Percentiles rank a stretch among this genome's conserved stretches.
These are phyloP conservation scores for Pelargonium myrrhifolium DNA, from an alignment of 441 rosid species.

Conservation along the genomic window DNA sequence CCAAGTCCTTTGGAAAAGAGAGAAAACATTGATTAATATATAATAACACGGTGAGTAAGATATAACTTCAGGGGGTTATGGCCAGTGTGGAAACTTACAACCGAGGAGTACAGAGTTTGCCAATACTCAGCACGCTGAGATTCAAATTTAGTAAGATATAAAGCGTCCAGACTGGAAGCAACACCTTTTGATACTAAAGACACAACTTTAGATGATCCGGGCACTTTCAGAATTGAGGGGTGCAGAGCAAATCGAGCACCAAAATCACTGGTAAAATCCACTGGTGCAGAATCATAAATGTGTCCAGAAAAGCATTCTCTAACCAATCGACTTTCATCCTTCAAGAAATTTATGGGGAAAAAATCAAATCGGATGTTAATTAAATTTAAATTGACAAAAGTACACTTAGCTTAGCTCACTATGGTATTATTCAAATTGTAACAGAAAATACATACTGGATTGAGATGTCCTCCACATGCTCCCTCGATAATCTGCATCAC, in stretches of 20 bases:
- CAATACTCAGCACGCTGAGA: slow-evolving; percentile 83
- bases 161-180: slow-evolving; percentile 65
- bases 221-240: slow-evolving; percentile 53
- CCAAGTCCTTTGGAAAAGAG: slow-evolving; percentile 44
- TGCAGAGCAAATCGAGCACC: slow-evolving; percentile 62
- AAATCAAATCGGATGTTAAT: neutral
- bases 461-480: slow-evolving; percentile 51
- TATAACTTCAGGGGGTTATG: slow-evolving; percentile 8
- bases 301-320: slow-evolving; percentile 74
- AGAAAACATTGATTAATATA: slow-evolving; percentile 5
- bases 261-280: slow-evolving; percentile 78
- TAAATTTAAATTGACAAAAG: neutral
- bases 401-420: neutral
- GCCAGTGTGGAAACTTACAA: slow-evolving; percentile 44
- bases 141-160: slow-evolving; percentile 77
- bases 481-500: slow-evolving; percentile 61
- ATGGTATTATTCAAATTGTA: slow-evolving; percentile 1
- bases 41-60: neutral
- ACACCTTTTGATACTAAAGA: slow-evolving; percentile 79
- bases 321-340: slow-evolving; percentile 63
- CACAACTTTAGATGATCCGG: slow-evolving; percentile 57
- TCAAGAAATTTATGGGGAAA: slow-evolving; percentile 17
- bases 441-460: slow-evolving; percentile 34
- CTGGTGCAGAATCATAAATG: slow-evolving; percentile 77
- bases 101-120: slow-evolving; percentile 66